Evolutionary conservation across 169 alveolate species (phyloP), one percentile per base, ranked within the genome.

Genomic region (Besnoitia besnoiti): DNA sequence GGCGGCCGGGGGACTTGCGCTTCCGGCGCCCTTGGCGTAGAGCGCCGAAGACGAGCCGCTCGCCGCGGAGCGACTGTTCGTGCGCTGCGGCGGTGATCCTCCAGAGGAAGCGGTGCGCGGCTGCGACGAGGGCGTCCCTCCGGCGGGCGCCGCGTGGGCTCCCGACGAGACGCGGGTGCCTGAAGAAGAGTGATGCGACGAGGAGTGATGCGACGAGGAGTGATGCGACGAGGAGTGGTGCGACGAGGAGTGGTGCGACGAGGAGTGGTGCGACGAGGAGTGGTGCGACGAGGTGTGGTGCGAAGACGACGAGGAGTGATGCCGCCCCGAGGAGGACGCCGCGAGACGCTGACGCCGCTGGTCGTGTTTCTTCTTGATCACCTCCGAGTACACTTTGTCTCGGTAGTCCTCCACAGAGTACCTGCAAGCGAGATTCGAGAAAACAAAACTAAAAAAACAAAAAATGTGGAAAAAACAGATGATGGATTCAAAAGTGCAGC

Each of bases 391-490:
- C 21, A 94, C 85, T 14, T 91, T 87, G 40, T 94, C 95, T 21
- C 95, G 91, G 89, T 94, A 94, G 91, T 94, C 95, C 46, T 90
- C 94, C n/a, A 88, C 88, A 0, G 93, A 92, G 39, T 87, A 77
- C 39, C 90, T 62, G 77, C 40, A 21, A 27, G 40, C 12, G 12
- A 37, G 37, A 27, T 33, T 27, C 62, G 35, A 24, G 21, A 51
- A 51, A 0, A 37, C 51, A 16, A 21, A 51, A 33, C 37, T 0
- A 35, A 24, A 1, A 2, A 7, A 16, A 85, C n/a, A 21, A 12
- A 42, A 39, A 40, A 21, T 49, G 47, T 42, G 7, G 87, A 33
- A 27, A 49, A 7, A 12, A 59, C 73, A 21, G 73, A 10, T 44
- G 67, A 44, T 80, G 51, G 0, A 76, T 16, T 14, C 8, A 42